Evolutionary conservation across 2,329 filamentous ascomycete species (phyloP), one percentile per base, ranked within the genome.

Genomic region (Huntiella savannae): DNA sequence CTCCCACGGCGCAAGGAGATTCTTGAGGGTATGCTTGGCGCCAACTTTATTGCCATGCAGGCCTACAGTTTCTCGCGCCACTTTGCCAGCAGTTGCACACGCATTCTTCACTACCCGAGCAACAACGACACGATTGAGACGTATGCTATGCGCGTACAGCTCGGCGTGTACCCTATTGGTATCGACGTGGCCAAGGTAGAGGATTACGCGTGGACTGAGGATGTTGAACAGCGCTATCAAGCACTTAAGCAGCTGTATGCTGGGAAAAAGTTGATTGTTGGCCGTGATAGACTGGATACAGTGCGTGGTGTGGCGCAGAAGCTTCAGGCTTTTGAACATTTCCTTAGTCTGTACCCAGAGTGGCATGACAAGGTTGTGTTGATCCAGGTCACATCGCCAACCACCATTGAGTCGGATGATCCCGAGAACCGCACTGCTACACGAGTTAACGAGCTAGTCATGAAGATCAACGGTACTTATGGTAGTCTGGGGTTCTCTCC

Each of bases 231-330:
- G 47, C 76, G 83, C 57, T 84, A 86, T 57, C 63, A 71, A 46
- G 77, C 75, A 0, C 74, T 95, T 45, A 78, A 76, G 56, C 73
- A 79, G 52, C 65, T 91, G 54, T 94, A 94, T 58, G 70, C 70
- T n/a, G 86, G 79, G 50, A 92, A 88, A 65, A 93, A 92, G 64
- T 80, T 96, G 55, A 94, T 96, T 54, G 86, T 96, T 47, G 88
- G 88, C 8, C 78, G 88, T 54, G 88, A 96, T 60, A 79, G 88
- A n/a, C 67, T 96, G 44, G 88, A 96, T 60, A 88, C 82, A 55
- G 85, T 93, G 39, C 75, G 87, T 51, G 88, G 91, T 57, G 87
- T 96, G 11, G 79, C 84, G n/a, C 88, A 95, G 62, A 96, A 96
- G 63, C 69, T 96, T 32, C 82, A 92, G 65, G 88, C 87, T 0